Conservation (phyloP, 2,329 filamentous ascomycete genomes). For the Pleurostoma richardsiae region DNA sequence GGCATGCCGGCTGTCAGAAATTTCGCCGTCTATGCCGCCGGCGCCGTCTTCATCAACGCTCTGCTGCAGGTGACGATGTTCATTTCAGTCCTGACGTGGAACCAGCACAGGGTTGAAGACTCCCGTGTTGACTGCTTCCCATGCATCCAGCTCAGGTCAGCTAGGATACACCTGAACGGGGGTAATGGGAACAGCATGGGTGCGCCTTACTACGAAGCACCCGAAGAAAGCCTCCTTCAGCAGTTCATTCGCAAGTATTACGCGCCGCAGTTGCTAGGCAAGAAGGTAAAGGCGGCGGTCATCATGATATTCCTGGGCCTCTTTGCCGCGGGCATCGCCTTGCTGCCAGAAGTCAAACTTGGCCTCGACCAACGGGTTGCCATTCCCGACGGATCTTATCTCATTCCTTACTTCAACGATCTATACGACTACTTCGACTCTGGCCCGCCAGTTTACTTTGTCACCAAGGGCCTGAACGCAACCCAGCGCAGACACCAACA, state of each 20-base stretch:
- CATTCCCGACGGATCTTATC: constrained; percentile 87
- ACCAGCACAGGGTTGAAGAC: constrained; percentile 86
- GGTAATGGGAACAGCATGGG: constrained; percentile 51
- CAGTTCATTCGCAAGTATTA: constrained; percentile 87
- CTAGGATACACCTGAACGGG: constrained; percentile 59
- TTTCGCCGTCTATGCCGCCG: constrained; percentile 93
- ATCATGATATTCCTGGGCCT: constrained; percentile 80
- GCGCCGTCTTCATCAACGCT: constrained; percentile 95
- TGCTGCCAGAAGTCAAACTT: constrained; percentile 79
- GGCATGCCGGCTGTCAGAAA: constrained; percentile 98
- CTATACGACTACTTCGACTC: constrained; percentile 87
- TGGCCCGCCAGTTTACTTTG: constrained; percentile 94
- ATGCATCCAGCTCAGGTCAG: constrained; percentile 75
- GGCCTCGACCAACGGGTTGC: constrained; percentile 93
- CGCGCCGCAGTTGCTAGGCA: constrained; percentile 74
- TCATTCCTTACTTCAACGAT: constrained; percentile 96
- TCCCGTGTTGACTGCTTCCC: constrained; percentile 89
- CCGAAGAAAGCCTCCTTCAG: constrained; percentile 80
- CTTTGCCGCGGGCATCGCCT: constrained; percentile 77
- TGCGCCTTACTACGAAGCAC: constrained; percentile 64
- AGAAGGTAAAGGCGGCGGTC: constrained; percentile 72
- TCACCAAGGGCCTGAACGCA: constrained; percentile 75
- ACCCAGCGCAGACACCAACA: constrained; percentile 74
- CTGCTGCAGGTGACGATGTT: constrained; percentile 98
- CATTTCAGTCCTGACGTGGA: constrained; percentile 82